These are phyloP conservation scores for Penicillium alfredii DNA, from an alignment of 495 filamentous ascomycete genomes.

Conservation along the genomic window DNA sequence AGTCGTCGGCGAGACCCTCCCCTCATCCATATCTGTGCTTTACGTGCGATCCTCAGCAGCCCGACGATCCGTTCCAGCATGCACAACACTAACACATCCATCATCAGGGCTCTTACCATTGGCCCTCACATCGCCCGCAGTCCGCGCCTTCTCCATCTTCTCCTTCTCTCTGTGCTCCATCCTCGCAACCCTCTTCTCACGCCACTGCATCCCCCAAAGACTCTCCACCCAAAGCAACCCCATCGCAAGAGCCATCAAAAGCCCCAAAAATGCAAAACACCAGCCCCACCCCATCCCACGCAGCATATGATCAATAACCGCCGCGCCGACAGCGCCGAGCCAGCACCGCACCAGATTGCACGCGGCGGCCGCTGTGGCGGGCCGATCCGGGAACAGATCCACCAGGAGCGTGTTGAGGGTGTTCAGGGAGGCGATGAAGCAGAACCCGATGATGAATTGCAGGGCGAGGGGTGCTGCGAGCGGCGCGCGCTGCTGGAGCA, in stretches of 20 bases:
- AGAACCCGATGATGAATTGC: constrained; percentile 50
- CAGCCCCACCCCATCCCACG: constrained; percentile 55
- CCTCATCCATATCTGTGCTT: not conserved
- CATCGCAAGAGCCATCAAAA: constrained; percentile 32
- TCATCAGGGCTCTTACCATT: not conserved
- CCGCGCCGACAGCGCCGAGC: constrained; percentile 56
- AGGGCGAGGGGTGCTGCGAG: constrained; percentile 49
- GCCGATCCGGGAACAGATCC: constrained; percentile 52
- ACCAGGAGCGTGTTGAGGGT: constrained; percentile 42
- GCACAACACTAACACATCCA: not conserved
- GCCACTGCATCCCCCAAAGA: constrained; percentile 36
- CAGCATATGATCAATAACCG: constrained; percentile 55
- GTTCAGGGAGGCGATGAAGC: constrained; percentile 47
- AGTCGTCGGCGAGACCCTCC: too few relatives aligned
- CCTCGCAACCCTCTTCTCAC: constrained; percentile 27
- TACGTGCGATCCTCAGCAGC: too few relatives aligned
- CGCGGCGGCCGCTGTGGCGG: constrained; percentile 57
- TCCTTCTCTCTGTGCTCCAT: constrained; percentile 9
- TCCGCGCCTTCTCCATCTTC: constrained; percentile 1
- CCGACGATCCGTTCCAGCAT: too few relatives aligned
- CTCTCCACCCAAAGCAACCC: constrained; percentile 23
- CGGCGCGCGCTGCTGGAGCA: constrained; percentile 38
- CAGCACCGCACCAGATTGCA: constrained; percentile 62
- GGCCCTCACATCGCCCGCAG: not conserved
- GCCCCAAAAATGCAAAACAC: constrained; percentile 48